phyloP scores from a whole-genome alignment of 2,329 filamentous ascomycete genomes.

The Fusarium sarcochroum region DNA sequence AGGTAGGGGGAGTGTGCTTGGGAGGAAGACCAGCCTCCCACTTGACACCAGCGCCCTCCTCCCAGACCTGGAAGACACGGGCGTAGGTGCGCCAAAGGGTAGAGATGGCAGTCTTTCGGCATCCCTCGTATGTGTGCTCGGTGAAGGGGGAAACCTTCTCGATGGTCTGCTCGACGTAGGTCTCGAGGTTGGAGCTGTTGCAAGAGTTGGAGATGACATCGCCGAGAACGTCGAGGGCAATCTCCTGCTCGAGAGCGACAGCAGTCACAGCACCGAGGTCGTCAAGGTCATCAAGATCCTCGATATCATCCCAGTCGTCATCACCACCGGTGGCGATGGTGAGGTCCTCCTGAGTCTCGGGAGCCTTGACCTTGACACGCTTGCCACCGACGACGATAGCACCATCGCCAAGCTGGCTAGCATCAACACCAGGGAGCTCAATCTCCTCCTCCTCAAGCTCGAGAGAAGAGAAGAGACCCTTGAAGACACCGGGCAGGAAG shows the following conservation, averaged over 20 bases:
- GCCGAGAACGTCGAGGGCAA: conserved; percentile 93
- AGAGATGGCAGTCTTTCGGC: conserved; percentile 90
- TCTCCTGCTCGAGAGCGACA: conserved; percentile 95
- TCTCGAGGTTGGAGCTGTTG: conserved; percentile 77
- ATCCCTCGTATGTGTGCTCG: conserved; percentile 92
- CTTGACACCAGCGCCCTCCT: conserved; percentile 80
- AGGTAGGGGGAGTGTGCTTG: conserved; percentile 81
- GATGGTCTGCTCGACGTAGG: conserved; percentile 91
- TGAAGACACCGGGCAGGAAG: conserved; percentile 83
- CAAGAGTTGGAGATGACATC: conserved; percentile 92
- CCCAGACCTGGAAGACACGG: conserved; percentile 88
- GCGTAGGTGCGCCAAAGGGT: conserved; percentile 95
- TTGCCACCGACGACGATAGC: conserved; percentile 84
- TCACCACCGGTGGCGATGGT: conserved; percentile 69
- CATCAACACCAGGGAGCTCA: conserved; percentile 75
- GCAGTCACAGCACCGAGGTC: conserved; percentile 90
- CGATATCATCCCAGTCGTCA: conserved; percentile 71
- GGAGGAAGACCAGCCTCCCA: conserved; percentile 92
- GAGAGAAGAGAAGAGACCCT: conserved; percentile 85
- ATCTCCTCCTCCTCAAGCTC: conserved; percentile 91
- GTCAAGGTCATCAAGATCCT: conserved; percentile 86
- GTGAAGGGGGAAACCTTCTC: conserved; percentile 84
- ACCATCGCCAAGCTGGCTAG: conserved; percentile 77
- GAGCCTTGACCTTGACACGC: conserved; percentile 82
- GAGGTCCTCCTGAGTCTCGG: conserved; percentile 68